Evolutionary conservation across 31 red algal genomes (phyloP).

Genomic region (Bonnemaisonia californica): DNA sequence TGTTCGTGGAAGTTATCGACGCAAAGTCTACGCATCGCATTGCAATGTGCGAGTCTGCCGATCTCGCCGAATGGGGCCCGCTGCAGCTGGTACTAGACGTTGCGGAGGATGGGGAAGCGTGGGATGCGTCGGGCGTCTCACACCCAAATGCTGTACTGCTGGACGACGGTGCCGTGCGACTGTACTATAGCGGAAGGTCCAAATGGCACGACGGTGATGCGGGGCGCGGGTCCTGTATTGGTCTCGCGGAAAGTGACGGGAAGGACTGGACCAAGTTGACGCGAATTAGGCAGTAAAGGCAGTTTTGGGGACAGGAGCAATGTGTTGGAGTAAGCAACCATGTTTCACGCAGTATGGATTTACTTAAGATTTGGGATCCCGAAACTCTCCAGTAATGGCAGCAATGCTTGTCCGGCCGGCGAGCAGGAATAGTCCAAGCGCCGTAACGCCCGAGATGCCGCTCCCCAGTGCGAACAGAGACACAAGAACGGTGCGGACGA

Average conservation of each 20-base stretch:
- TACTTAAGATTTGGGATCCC: no score
- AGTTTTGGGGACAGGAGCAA: no score
- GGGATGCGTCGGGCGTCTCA: slow-evolving; percentile 59
- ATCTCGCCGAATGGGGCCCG: slow-evolving; percentile 36
- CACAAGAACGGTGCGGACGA: slow-evolving; percentile 60
- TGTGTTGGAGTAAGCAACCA: no score
- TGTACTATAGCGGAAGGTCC: slow-evolving; percentile 65
- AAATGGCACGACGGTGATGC: neutral
- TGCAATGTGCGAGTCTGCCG: slow-evolving; percentile 31
- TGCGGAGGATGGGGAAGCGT: slow-evolving; percentile 13
- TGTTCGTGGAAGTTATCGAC: slow-evolving; percentile 54
- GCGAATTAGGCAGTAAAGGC: no score
- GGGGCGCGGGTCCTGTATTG: neutral
- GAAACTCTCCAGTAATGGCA: slow-evolving; percentile 51
- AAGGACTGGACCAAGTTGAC: neutral
- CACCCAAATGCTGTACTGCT: slow-evolving; percentile 50
- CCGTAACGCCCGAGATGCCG: slow-evolving; percentile 74
- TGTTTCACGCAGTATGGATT: no score
- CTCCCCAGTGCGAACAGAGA: slow-evolving; percentile 68
- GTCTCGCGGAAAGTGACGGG: neutral
- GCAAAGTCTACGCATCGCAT: slow-evolving; percentile 23
- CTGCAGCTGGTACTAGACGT: slow-evolving; percentile 48
- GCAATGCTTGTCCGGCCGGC: slow-evolving; percentile 30
- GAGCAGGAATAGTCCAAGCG: slow-evolving; percentile 64
- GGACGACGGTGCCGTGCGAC: slow-evolving; percentile 33